Base-by-base conservation (phyloP, 2,329 filamentous ascomycete species). In the Paraphaeosphaeria sporulosa region DNA sequence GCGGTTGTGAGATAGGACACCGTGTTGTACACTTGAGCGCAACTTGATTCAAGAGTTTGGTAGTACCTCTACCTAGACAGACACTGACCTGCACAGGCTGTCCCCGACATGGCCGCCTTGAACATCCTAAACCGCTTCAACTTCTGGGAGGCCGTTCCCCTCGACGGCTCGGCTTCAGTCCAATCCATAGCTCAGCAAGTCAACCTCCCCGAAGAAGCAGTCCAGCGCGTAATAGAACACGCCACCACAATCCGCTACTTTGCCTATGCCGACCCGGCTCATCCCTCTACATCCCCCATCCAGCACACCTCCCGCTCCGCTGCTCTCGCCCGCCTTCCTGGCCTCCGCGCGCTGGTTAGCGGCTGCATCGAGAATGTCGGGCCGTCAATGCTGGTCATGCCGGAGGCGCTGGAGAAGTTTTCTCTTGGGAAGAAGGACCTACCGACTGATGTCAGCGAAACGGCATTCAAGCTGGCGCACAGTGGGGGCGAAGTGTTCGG, bases 41-140 rank as follows among this genome's bases (percentile, higher is more conserved):
- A 21, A 21, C 6, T 6, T 21, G 7, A n/a, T 19, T 21, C 40
- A 43, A 27, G 25, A 6, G 6, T 27, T 27, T 27, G 25, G 25
- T 4, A 12, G 23, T 21, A 21, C 19, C 19, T 44, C 12, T 9
- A 13, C 21, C 19, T 44, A 44, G 30, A 32, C 10, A 23, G 19
- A 44, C 8, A 3, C 34, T n/a, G 1, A 10, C 15, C 52, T 55
- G 10, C 30, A 2, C 55, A 83, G 81, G 75, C 70, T 36, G 76
- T 82, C 50, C 82, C 82, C 2, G 81, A 84, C 61, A 75, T 78
- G 3, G 76, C 80, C 7, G 66, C 64, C 34, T 76, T 85, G 40
- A 83, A 83, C 63, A 72, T 83, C 15, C 72, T 85, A 17, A 85
- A 85, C 67, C 75, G 82, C 62, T 85, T 85, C 67, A 73, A 85